Evolutionary conservation across 768 basidiomycete genomes (phyloP).

Genomic region (Podaxis sp.): DNA sequence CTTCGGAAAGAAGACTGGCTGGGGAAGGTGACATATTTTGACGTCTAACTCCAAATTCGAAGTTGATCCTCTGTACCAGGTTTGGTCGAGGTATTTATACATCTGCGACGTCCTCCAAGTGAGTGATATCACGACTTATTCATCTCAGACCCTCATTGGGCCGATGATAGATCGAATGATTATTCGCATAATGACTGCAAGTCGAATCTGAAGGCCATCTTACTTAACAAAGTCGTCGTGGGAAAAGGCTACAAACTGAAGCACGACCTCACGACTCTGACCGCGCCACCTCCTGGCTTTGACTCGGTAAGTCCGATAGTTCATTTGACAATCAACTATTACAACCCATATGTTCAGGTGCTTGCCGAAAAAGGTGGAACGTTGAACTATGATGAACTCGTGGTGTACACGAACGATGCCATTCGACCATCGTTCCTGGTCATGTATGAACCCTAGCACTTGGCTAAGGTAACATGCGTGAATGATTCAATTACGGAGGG

Average conservation of each 20-base stretch:
- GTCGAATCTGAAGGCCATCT: conserved; percentile 55
- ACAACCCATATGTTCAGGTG: conserved; percentile 35
- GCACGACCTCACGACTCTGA: conserved; percentile 50
- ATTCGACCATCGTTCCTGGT: conserved; percentile 70
- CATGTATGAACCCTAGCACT: conserved; percentile 51
- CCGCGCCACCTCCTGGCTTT: conserved; percentile 55
- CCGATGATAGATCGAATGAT: conserved; percentile 50
- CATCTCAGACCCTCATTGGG: neutral
- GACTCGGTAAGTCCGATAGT: conserved; percentile 49
- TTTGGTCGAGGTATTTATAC: conserved; percentile 73
- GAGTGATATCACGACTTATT: conserved; percentile 14
- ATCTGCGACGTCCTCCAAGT: conserved; percentile 77
- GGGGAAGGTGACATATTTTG: conserved; percentile 50
- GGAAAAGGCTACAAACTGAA: conserved; percentile 66
- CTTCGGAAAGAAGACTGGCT: conserved; percentile 67
- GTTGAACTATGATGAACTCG: conserved; percentile 67
- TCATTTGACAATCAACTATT: neutral
- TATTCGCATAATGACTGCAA: conserved; percentile 58
- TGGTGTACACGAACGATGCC: conserved; percentile 68
- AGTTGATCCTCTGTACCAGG: conserved; percentile 24
- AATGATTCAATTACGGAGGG: neutral
- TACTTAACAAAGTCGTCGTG: conserved; percentile 73
- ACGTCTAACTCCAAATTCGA: neutral
- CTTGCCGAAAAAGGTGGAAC: conserved; percentile 64
- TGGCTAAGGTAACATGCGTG: neutral